Conservation (phyloP, 148 eudicot genomes). For the Dysphania ambrosioides region DNA sequence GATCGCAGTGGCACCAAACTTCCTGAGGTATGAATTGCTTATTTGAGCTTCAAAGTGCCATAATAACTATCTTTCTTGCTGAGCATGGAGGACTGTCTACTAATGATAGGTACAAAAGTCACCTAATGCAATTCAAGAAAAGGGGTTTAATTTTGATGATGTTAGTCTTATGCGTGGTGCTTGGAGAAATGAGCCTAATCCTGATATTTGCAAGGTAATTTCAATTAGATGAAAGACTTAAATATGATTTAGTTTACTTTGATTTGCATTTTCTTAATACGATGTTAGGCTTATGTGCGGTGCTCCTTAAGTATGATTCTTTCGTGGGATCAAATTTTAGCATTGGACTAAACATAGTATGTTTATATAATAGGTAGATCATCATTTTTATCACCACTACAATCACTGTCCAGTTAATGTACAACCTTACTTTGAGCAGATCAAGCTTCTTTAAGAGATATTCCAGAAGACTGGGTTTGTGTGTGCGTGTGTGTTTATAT, state of each 20-base stretch:
- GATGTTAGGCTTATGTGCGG: not conserved
- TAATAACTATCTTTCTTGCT: not conserved
- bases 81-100: constrained; percentile 20
- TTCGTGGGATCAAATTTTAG: not conserved
- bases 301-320: too few relatives aligned
- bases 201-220: constrained; percentile 84
- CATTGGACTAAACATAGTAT: constrained; percentile 8
- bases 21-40: constrained; percentile 43
- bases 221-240: constrained; percentile 5
- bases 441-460: not conserved
- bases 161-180: constrained; percentile 89
- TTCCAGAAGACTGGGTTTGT: not conserved
- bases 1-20: constrained; percentile 59
- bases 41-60: not conserved
- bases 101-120: constrained; percentile 43
- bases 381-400: not conserved
- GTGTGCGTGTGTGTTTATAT: too few relatives aligned
- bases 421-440: not conserved
- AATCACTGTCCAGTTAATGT: not conserved
- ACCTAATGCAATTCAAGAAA: constrained; percentile 57
- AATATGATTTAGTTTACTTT: not conserved
- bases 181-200: constrained; percentile 94
- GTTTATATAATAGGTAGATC: not conserved
- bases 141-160: constrained; percentile 96
- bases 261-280: not conserved